Percentiles rank a stretch among this genome's conserved stretches.
These are phyloP conservation scores for Cerrena zonata DNA, from an alignment of 1,284 basidiomycete species.

Conservation along the genomic window DNA sequence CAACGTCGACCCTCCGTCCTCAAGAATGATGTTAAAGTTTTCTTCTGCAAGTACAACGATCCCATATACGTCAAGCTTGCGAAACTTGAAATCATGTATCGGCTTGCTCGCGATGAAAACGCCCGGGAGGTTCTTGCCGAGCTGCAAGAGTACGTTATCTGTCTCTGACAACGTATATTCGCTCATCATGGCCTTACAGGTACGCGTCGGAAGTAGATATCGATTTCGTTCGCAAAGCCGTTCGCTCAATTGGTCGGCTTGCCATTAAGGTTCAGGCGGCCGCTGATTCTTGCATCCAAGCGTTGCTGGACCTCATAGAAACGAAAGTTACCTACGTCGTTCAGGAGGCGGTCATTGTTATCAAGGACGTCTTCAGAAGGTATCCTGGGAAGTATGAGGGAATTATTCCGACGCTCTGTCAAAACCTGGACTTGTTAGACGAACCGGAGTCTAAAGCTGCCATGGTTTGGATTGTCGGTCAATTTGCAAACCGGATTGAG, in stretches of 20 bases:
- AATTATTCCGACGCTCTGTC: slow-evolving; percentile 88
- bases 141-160: slow-evolving; percentile 76
- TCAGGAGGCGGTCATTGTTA: slow-evolving; percentile 95
- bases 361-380: slow-evolving; percentile 95
- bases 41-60: slow-evolving; percentile 99
- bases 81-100: slow-evolving; percentile 98
- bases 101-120: slow-evolving; percentile 86
- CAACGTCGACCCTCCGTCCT: slow-evolving; percentile 89
- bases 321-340: slow-evolving; percentile 96
- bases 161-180: background rate
- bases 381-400: slow-evolving; percentile 97
- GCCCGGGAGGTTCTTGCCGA: slow-evolving; percentile 89
- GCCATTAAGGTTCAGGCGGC: slow-evolving; percentile 94
- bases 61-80: slow-evolving; percentile 98
- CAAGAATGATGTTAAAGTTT: slow-evolving; percentile 95
- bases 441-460: slow-evolving; percentile 95
- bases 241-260: slow-evolving; percentile 90
- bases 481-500: slow-evolving; percentile 94
- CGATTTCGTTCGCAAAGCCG: slow-evolving; percentile 96
- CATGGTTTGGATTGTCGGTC: slow-evolving; percentile 97
- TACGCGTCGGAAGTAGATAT: slow-evolving; percentile 98
- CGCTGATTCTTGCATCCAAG: slow-evolving; percentile 85
- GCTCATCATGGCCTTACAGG: slow-evolving; percentile 36
- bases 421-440: slow-evolving; percentile 86
- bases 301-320: slow-evolving; percentile 82